Percentiles rank a stretch among this genome's conserved stretches.
phyloP scores from a whole-genome alignment of 2,329 filamentous ascomycete genomes.

The Fusarium sulawesiense region DNA sequence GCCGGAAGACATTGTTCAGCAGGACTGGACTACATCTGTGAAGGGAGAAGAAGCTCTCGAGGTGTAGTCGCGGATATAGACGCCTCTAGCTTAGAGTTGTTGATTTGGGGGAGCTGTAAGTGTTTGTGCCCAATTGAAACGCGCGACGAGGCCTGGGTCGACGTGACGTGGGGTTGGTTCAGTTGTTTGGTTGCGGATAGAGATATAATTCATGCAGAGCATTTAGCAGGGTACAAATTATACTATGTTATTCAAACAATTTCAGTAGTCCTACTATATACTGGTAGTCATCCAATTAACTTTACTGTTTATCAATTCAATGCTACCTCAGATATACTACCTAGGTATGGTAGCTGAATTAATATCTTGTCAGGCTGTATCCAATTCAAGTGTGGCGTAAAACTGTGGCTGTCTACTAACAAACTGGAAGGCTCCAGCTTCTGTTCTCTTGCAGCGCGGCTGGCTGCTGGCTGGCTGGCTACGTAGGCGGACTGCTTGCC shows the following conservation, averaged over 20 bases:
- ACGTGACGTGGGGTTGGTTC: conserved; percentile 42
- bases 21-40: conserved; percentile 53
- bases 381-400: conserved; percentile 31
- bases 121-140: conserved; percentile 47
- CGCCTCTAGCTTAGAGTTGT: conserved; percentile 10
- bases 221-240: not conserved
- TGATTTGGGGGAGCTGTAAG: conserved; percentile 39
- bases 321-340: not conserved
- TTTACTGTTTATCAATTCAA: not conserved
- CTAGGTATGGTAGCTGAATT: not conserved
- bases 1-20: conserved; percentile 56
- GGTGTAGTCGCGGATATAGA: conserved; percentile 11
- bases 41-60: conserved; percentile 2
- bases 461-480: conserved; percentile 30
- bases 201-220: not conserved
- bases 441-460: conserved; percentile 18
- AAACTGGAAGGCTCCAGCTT: conserved; percentile 28
- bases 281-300: not conserved
- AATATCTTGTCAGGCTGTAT: not conserved
- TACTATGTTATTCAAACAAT: not conserved
- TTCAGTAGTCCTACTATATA: not conserved
- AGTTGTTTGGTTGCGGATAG: conserved; percentile 9
- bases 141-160: conserved; percentile 28
- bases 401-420: conserved; percentile 34
- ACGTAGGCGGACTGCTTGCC: conserved; percentile 57